Conservation (phyloP, 108 stramenopile species). For the Seminavis robusta region DNA sequence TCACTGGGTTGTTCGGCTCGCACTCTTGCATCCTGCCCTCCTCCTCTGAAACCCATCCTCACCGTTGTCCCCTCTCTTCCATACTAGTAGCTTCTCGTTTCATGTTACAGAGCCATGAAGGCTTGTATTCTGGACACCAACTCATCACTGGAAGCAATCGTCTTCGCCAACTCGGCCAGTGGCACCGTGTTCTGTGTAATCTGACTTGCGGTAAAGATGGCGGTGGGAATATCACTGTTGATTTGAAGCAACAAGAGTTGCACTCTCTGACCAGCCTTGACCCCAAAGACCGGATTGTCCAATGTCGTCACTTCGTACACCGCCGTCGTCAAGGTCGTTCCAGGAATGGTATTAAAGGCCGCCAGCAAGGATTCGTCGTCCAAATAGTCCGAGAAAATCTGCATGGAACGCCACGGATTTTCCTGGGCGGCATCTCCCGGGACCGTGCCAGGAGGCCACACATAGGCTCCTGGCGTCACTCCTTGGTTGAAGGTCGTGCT, state of each 20-base stretch:
- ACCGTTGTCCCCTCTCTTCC: no score
- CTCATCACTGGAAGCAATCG: slow-evolving; percentile 26
- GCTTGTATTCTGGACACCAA: slow-evolving; percentile 4
- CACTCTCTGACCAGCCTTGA: slow-evolving; percentile 21
- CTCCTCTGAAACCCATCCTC: no score
- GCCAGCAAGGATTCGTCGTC: not conserved
- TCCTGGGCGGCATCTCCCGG: slow-evolving; percentile 2
- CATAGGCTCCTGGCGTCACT: slow-evolving; percentile 17
- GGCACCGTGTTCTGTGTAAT: slow-evolving; percentile 16
- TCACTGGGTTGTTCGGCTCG: no score
- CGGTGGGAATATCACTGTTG: slow-evolving; percentile 23
- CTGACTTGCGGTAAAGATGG: not conserved
- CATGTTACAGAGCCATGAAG: no score
- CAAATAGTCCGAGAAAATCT: slow-evolving; percentile 23
- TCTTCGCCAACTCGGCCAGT: slow-evolving; percentile 17
- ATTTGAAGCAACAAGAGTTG: slow-evolving; percentile 19
- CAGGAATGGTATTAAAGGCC: slow-evolving; percentile 10
- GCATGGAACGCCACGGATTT: not conserved
- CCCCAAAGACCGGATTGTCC: slow-evolving; percentile 22
- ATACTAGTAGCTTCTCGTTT: no score
- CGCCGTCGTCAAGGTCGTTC: slow-evolving; percentile 29
- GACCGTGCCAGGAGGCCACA: slow-evolving; percentile 15
- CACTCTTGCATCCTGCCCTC: no score
- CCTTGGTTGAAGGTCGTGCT: slow-evolving; percentile 13
- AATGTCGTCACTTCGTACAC: slow-evolving; percentile 18